Percentiles rank a stretch among this genome's conserved stretches.
Evolutionary conservation across 169 alveolate species (phyloP).

Genomic region (Plasmodium blacklocki): DNA sequence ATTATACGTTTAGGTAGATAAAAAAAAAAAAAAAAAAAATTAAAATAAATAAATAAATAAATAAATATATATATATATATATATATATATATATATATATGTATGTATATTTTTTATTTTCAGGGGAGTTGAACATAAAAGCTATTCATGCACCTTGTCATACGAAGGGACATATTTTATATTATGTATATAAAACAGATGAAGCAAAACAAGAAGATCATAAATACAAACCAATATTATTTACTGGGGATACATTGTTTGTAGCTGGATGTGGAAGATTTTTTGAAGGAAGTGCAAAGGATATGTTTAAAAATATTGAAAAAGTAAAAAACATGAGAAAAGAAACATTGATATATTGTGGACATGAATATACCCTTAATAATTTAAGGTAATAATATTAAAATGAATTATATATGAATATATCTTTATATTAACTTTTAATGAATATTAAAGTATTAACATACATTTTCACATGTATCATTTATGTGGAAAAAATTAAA

Average conservation of each 20-base stretch:
- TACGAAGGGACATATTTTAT: slow-evolving; percentile 95
- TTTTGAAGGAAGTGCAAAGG: slow-evolving; percentile 94
- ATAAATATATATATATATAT: too few relatives aligned
- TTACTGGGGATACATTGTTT: slow-evolving; percentile 94
- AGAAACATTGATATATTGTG: slow-evolving; percentile 93
- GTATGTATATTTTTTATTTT: not conserved
- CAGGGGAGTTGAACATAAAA: slow-evolving; percentile 84
- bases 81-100: too few relatives aligned
- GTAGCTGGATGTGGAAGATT: slow-evolving; percentile 96
- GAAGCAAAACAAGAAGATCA: slow-evolving; percentile 64
- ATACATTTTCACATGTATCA: too few relatives aligned
- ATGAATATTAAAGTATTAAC: too few relatives aligned
- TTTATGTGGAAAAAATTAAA: not conserved
- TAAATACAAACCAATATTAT: slow-evolving; percentile 78
- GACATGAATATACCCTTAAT: slow-evolving; percentile 94
- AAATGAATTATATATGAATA: slow-evolving; percentile 9
- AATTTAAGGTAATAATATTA: slow-evolving; percentile 81
- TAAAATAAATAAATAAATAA: not conserved
- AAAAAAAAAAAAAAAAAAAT: slow-evolving; percentile 3
- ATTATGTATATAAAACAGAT: slow-evolving; percentile 83
- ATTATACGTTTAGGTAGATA: slow-evolving; percentile 68
- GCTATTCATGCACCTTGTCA: slow-evolving; percentile 95
- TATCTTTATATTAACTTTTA: not conserved
- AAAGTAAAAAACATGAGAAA: slow-evolving; percentile 82
- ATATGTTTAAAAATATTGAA: slow-evolving; percentile 86